A percentile compares a stretch with the other conserved stretches of the same genome.
phyloP scores from a whole-genome alignment of 2,329 filamentous ascomycete genomes.

The Xylariaceae sp. region DNA sequence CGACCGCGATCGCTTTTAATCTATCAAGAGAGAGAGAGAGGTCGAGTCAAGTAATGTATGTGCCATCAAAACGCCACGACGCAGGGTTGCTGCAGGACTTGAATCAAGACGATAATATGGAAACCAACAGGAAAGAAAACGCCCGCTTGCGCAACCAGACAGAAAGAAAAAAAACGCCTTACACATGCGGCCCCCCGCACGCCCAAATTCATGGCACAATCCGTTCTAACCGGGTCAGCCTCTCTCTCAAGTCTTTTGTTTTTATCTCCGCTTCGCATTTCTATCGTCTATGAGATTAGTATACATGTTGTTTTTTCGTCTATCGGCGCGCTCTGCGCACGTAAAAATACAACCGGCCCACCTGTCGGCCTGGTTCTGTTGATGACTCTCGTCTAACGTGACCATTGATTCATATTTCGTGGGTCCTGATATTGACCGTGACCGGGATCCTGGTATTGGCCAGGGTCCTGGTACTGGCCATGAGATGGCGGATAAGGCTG shows the following conservation, averaged over 20 bases:
- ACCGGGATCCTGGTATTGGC: neutral
- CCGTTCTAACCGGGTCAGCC: neutral
- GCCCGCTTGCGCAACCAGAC: neutral
- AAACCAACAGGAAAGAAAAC: neutral
- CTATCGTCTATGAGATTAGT: neutral
- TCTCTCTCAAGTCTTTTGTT: neutral
- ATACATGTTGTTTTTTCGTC: conserved; percentile 1
- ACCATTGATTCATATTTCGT: neutral
- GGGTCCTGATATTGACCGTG: neutral
- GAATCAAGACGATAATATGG: neutral
- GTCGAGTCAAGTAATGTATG: no score
- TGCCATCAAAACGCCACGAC: no score
- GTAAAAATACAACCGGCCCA: conserved; percentile 14
- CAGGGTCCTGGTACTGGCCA: no score
- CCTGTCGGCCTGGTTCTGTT: conserved; percentile 1
- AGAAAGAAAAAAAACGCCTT: neutral
- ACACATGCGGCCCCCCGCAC: conserved; percentile 4
- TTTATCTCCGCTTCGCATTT: neutral
- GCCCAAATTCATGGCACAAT: conserved; percentile 1
- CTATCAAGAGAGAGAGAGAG: no score
- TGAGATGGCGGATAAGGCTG: no score
- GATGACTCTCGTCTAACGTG: neutral
- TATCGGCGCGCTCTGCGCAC: conserved; percentile 12
- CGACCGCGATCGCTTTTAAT: no score
- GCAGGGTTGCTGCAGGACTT: no score